Base-by-base conservation (phyloP, 306 rosid species). In the Cajanus cajan region DNA sequence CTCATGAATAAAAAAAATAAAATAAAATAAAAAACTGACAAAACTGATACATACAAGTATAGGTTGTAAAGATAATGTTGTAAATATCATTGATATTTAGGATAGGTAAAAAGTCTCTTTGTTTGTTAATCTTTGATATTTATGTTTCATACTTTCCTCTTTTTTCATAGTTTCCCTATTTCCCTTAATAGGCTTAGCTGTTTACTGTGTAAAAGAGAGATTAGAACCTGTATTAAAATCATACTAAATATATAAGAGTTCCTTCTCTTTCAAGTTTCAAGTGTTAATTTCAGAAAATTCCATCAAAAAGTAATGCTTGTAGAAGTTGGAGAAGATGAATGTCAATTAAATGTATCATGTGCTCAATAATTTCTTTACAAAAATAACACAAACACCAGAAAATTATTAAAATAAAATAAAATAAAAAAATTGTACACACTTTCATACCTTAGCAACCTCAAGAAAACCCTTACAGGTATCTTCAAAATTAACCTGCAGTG, bases 391-490 rank as follows among this genome's bases (percentile, higher is more conserved):
- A 8, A 14, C 43, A 63, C 66, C 7, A 25, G 7, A 68, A 52
- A 57, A 8, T 11, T 25, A 66, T 52, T 66, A 59, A 15, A 54
- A 6, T 41, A 37, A n/a, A n/a, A n/a, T n/a, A n/a, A n/a, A n/a
- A n/a, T n/a, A n/a, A 62, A 54, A 48, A 34, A 58, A 24, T 43
- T 48, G 47, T 36, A 62, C 62, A 40, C 44, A 34, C 63, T 72
- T 9, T 6, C 68, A 73, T 88, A 95, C 99, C 98, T 95, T 93
- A 8, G 99, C 98, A 85, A 95, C 96, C 79, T 95, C 99, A 21
- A 95, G 90, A 84, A 93, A 95, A 37, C 99, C 99, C 80, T 95
- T 95, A 89, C 98, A 91, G 45, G 98, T 93, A 73, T 95, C 98
- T 92, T 93, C 99, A 85, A 95, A 95, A 82, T 95, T 92, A 76